Base-by-base conservation (phyloP, 345 rosid species). In the Acer campestre region DNA sequence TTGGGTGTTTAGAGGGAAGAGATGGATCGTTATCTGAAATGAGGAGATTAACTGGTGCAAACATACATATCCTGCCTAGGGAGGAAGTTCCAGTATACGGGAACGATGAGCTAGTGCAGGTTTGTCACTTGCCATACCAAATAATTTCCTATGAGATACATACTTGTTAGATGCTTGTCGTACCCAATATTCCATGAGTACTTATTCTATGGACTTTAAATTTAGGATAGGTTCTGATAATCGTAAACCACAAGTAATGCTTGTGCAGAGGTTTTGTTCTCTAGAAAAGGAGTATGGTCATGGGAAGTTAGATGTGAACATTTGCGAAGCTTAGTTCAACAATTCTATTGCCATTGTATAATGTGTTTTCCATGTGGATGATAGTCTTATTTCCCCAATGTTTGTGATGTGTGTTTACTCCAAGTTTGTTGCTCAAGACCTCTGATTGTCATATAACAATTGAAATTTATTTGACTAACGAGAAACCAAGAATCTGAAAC, bases 1-100 rank as follows among this genome's bases (percentile, higher is more conserved):
- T 88, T 40, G 85, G 86, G n/a, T 94, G 96, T 82, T 82, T 97
- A 76, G 98, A 93, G 76, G 98, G 97, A 78, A 94, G 89, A 86
- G 95, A 94, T 55, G 93, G 92, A 83, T 88, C 91, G 12, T 79
- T 94, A 78, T 87, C 91, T 80, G 98, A 94, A 73, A 81, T 93
- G 78, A 90, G 87, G 85, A 89, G 84, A 75, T 77, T 84, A 79
- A 90, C 96, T 58, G 97, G 99, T 77, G 95, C 94, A 70, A 92
- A 79, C 82, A 76, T 94, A 63, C 83, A 85, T 81, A 94, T 94
- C 63, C 71, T 97, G 81, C 84, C 96, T 3, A 85, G 90, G 86
- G 94, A 92, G 80, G 93, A 85, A 73, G 80, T 76, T 78, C 96
- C 94, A 42, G 73, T 86, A 80, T 86, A 93, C 14, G 86, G 82